Percentiles rank a stretch among this genome's conserved stretches.
phyloP scores from a whole-genome alignment of 768 basidiomycete genomes.

The Suillus occidentalis region DNA sequence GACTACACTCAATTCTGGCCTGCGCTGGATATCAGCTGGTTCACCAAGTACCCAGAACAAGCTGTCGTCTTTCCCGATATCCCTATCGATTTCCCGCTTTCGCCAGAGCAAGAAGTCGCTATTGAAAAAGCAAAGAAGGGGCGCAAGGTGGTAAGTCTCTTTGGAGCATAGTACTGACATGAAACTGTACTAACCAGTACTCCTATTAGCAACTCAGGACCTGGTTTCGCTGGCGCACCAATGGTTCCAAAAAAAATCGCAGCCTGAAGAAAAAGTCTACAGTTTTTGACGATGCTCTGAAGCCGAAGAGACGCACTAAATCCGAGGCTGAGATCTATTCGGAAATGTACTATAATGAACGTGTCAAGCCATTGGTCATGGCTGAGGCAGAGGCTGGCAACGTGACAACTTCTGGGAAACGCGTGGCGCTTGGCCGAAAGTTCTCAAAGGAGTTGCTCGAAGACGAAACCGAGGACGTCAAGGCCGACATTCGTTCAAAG shows the following conservation, averaged over 20 bases:
- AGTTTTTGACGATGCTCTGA: background rate
- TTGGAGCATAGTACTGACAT: too few relatives aligned
- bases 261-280: background rate
- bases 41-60: background rate
- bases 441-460: slow-evolving; percentile 6
- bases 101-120: background rate
- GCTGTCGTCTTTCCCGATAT: background rate
- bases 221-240: slow-evolving; percentile 3
- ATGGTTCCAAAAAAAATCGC: background rate
- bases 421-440: background rate
- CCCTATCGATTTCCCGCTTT: background rate
- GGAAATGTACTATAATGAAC: background rate
- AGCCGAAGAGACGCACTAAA: background rate
- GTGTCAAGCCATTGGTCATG: slow-evolving; percentile 3
- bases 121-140: background rate
- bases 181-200: background rate
- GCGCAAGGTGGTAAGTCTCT: background rate
- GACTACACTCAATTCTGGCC: background rate
- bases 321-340: background rate
- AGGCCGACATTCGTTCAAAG: background rate
- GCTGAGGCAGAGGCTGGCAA: slow-evolving; percentile 7
- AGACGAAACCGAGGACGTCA: background rate
- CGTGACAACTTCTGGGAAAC: background rate
- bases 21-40: background rate
- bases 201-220: background rate